Conservation (phyloP, 345 rosid species). For the Gossypium australe region DNA sequence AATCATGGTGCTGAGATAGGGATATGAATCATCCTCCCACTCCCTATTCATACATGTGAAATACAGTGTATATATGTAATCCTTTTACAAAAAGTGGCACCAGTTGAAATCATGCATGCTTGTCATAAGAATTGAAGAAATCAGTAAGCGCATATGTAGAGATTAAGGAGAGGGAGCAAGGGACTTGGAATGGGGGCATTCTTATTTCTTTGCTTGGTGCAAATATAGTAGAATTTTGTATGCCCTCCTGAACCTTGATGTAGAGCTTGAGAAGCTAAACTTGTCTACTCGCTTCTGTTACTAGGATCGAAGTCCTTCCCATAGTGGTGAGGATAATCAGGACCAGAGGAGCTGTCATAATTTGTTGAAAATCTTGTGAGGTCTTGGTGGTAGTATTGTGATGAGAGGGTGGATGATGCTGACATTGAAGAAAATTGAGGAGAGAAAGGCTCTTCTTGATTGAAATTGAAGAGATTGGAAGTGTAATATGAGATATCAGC, state of each 20-base stretch:
- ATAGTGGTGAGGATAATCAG: constrained; percentile 22
- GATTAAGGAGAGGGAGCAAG: background rate
- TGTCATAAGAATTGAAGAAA: background rate
- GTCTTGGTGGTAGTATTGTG: constrained; percentile 2
- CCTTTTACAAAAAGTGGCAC: background rate
- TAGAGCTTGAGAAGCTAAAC: background rate
- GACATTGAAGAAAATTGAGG: constrained; percentile 15
- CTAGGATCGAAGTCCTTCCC: constrained; percentile 26
- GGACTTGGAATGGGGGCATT: background rate
- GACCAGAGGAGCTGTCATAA: constrained; percentile 22
- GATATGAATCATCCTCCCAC: background rate
- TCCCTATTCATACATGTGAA: background rate
- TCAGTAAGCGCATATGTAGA: background rate
- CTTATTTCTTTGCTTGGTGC: background rate
- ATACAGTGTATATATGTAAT: background rate
- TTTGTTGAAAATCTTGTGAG: constrained; percentile 23
- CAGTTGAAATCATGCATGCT: background rate
- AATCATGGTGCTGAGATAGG: background rate
- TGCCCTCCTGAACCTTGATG: background rate
- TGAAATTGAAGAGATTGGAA: constrained; percentile 46
- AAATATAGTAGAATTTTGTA: background rate
- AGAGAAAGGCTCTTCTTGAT: constrained; percentile 22
- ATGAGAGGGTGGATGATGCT: background rate
- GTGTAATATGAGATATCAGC: constrained; percentile 52
- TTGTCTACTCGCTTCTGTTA: background rate